These are phyloP conservation scores for Globisporangium yorkense DNA, from an alignment of 352 stramenopile species.

Conservation along the genomic window DNA sequence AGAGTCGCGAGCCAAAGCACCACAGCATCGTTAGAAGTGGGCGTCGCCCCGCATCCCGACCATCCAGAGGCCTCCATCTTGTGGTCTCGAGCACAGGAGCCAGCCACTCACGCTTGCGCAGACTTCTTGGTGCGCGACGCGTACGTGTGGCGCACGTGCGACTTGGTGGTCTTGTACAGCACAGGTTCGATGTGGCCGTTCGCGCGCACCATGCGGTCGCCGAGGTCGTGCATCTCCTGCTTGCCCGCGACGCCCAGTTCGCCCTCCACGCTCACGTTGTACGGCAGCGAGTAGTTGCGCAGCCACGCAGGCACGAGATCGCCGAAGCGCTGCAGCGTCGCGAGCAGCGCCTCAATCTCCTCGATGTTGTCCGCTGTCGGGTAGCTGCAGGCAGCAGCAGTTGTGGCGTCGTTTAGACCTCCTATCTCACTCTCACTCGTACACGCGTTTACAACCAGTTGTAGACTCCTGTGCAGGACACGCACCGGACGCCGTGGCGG, in stretches of 20 bases:
- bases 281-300: constrained; percentile 55
- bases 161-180: constrained; percentile 31
- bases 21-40: not conserved
- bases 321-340: constrained; percentile 31
- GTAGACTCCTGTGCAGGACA: not conserved
- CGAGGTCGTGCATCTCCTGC: constrained; percentile 34
- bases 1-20: not conserved
- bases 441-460: not conserved
- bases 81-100: not conserved
- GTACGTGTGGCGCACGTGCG: constrained; percentile 45
- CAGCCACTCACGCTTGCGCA: constrained; percentile 33
- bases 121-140: constrained; percentile 49
- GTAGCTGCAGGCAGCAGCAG: constrained; percentile 23
- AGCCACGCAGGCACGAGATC: constrained; percentile 45
- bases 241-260: constrained; percentile 29
- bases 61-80: not conserved
- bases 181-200: constrained; percentile 17
- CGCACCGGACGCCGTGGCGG: constrained; percentile 57
- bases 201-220: constrained; percentile 15
- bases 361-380: constrained; percentile 44
- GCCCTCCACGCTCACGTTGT: constrained; percentile 48
- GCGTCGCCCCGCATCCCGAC: not conserved
- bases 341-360: constrained; percentile 41
- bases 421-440: not conserved
- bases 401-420: not conserved